A percentile compares a stretch with the other conserved stretches of the same genome.
phyloP scores from a whole-genome alignment of 495 filamentous ascomycete genomes.

The Pyrenopolyporus hunteri region DNA sequence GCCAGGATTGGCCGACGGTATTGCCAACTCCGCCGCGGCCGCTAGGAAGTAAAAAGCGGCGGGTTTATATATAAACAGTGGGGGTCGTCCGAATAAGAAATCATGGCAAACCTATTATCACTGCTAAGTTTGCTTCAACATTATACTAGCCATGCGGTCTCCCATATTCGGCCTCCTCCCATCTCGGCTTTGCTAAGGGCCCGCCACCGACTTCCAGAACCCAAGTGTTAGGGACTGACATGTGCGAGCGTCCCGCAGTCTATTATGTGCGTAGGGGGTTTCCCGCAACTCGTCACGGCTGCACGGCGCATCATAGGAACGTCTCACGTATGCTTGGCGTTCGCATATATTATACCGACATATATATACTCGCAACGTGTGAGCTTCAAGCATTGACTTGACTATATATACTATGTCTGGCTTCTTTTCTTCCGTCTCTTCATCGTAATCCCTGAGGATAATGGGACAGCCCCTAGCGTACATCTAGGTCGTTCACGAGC shows the following conservation, averaged over 20 bases:
- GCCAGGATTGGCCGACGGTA: background rate
- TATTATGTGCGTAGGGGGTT: background rate
- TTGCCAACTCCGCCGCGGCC: conserved; percentile 5
- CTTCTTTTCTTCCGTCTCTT: background rate
- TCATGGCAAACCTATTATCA: conserved; percentile 15
- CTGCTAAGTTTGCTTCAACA: conserved; percentile 22
- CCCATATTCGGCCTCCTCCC: conserved; percentile 3
- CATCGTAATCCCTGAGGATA: background rate
- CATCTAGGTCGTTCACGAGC: background rate
- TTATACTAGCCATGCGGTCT: conserved; percentile 8
- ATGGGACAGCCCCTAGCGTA: background rate
- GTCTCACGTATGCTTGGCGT: conserved; percentile 6
- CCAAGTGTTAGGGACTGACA: background rate
- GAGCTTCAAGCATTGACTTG: background rate
- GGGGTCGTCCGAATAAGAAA: conserved; percentile 4
- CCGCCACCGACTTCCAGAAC: background rate
- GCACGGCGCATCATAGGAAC: conserved; percentile 3
- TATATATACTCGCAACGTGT: too few relatives aligned
- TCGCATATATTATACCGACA: background rate
- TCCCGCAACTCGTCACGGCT: conserved; percentile 5
- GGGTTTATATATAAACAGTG: background rate
- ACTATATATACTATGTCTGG: background rate
- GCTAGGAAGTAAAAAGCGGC: background rate
- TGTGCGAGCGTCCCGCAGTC: background rate
- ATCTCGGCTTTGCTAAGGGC: conserved; percentile 12